Base-by-base conservation (phyloP, 208 protist species). In the Leishmania guyanensis region DNA sequence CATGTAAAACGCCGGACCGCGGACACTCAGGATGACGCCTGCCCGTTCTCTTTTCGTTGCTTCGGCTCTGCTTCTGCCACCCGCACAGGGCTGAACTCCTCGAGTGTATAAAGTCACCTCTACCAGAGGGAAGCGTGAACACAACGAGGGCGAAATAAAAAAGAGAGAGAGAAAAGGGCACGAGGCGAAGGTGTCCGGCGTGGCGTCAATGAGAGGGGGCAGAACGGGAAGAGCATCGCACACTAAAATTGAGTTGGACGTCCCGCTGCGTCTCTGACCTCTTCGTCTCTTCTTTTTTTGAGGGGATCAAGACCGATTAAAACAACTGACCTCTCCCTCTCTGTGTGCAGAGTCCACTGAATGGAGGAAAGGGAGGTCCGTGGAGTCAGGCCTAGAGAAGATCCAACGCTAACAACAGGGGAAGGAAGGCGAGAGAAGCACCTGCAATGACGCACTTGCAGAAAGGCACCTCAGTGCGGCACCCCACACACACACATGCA, bases 141-240 rank as follows among this genome's bases (percentile, higher is more conserved):
- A 64, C 26, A 33, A 33, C 9, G 58, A 64, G 58, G 58, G 5
- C 5, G 10, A 29, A 14, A 6, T 36, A 22, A 12, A 39, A 36
- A 20, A 5, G 2, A 66, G 70, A 70, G 50, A 83, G 16, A 65
- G 14, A 70, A 8, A 58, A 83, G 14, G 33, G 58, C 20, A 80
- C 43, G 43, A 46, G 43, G 43, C 43, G 43, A 46, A 46, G 43
- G 43, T 46, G 43, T 46, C 43, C 43, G 4, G 43, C 43, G 43
- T 46, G 43, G 43, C 43, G 43, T 46, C 43, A 29, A 29, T 2
- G 58, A 29, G n/a, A 26, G 12, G 4, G 54, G 5, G 26, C 54
- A 60, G n/a, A 29, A 12, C 43, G 43, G 43, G 56, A 64, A 29
- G n/a, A n/a, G 56, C 26, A 10, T 29, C 58, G 20, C 29, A 66